phyloP scores from a whole-genome alignment of 352 stramenopile species.

The Thraustochytrium sp. region DNA sequence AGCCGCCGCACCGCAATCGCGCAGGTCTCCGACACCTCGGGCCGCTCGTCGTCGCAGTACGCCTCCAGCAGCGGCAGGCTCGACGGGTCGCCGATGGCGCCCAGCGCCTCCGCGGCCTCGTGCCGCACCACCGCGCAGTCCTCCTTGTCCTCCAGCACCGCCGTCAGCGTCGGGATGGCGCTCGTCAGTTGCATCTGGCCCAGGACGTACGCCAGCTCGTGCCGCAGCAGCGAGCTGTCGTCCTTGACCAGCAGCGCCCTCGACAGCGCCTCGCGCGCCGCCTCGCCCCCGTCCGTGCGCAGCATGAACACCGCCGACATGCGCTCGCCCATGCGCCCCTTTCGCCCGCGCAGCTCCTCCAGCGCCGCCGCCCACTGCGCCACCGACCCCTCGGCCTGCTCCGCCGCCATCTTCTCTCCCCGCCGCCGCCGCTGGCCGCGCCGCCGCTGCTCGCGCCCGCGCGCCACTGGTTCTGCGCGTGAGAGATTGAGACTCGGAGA shows the following conservation, averaged over 20 bases:
- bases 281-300: slow-evolving; percentile 66
- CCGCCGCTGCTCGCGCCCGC: too few species aligned
- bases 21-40: slow-evolving; percentile 91
- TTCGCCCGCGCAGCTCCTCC: neutral
- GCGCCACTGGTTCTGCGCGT: too few species aligned
- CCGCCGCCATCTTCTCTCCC: too few species aligned
- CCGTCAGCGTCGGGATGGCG: slow-evolving; percentile 66
- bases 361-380: neutral
- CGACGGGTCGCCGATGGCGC: slow-evolving; percentile 79
- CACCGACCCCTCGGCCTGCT: too few species aligned
- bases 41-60: slow-evolving; percentile 63
- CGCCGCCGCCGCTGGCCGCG: too few species aligned
- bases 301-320: slow-evolving; percentile 85
- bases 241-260: slow-evolving; percentile 69
- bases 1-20: slow-evolving; percentile 82
- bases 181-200: slow-evolving; percentile 89
- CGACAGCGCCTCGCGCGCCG: slow-evolving; percentile 68
- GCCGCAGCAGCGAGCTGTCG: slow-evolving; percentile 87
- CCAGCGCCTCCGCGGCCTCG: slow-evolving; percentile 86
- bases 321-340: slow-evolving; percentile 50
- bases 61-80: slow-evolving; percentile 73
- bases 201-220: slow-evolving; percentile 97
- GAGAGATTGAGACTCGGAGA: too few species aligned
- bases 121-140: slow-evolving; percentile 86
- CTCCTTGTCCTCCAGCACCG: slow-evolving; percentile 69